Base-by-base conservation (phyloP, 2,329 filamentous ascomycete species). In the Coleophoma crateriformis region DNA sequence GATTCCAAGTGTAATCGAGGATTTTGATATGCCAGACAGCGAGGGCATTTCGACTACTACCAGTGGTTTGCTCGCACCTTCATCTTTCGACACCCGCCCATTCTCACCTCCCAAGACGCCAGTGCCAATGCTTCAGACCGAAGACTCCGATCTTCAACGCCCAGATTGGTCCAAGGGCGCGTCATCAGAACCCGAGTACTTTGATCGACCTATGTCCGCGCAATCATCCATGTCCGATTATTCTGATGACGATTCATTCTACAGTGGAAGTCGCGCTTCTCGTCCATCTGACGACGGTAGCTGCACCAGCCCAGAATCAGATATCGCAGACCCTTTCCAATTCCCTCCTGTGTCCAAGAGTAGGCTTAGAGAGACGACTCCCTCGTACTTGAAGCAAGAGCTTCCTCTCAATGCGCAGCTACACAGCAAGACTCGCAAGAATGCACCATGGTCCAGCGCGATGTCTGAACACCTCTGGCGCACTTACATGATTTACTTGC, bases 391-490 rank as follows among this genome's bases (percentile, higher is more conserved):
- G 8, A 40, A 50, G 33, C 45, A 45, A 15, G 42, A 38, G 13
- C 17, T 22, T 6, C 47, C 41, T 15, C 49, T 63, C 33, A 64
- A 64, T 41, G 40, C 45, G 7, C 53, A 61, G 4, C 49, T 61
- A 40, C 58, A 55, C 8, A 61, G 54, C 53, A 66, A 65, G 54
- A 58, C 52, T n/a, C 52, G 58, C 37, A 62, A 56, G 11, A 54
- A 76, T 61, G 77, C 78, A 1, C 75, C 74, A 0, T 86, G 83
- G 83, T 84, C 81, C 4, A 78, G 77, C 53, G 74, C 79, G 15
- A 85, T 86, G 80, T 81, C 73, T 66, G 70, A 77, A 12, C 83
- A 87, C 58, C 66, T 87, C 10, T 87, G 83, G 83, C 74, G 78
- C 5, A 84, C 79, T 1, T 87, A 85, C 60, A 68, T 78, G 50